Evolutionary conservation across 2,329 filamentous ascomycete species (phyloP), one percentile per base, ranked within the genome.

Genomic region (Ophioceras dolichostomum): DNA sequence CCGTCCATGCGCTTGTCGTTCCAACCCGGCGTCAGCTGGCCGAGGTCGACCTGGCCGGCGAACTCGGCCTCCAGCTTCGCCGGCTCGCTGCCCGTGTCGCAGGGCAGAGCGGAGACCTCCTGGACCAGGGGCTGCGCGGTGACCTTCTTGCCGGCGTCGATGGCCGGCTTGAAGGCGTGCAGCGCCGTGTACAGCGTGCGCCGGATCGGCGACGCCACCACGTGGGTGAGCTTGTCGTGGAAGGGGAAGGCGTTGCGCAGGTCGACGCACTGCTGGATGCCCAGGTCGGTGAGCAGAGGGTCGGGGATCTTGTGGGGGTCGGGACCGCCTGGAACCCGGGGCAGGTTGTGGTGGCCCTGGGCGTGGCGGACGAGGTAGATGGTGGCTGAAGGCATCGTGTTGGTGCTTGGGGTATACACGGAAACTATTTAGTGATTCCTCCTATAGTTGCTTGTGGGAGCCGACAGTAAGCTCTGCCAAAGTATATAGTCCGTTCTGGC

Each of bases 301-400:
- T 95, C 88, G n/a, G 56, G 77, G 29, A 94, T 64, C 42, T 61
- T 52, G 53, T 88, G 80, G 59, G 88, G 85, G 28, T 29, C 29
- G 14, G 35, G 28, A 4, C 35, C 35, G 4, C 35, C 35, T 13
- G 27, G 19, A 43, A 70, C 79, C 19, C 64, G 50, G 44, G 51
- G 67, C 51, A 91, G 71, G 58, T 94, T 94, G 69, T 94, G 88
- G 53, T 73, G 76, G 59, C 85, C 87, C 61, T 85, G 67, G 10
- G 79, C 81, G 56, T 86, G 81, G 58, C 82, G 79, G 49, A 86
- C 72, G 46, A 81, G 65, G 56, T 83, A 74, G 45, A 83, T 62
- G 31, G 65, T 73, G 19, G 67, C 64, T 26, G 22, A 26, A 3
- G 64, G 54, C 68, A 73, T 73, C 37, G 29, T 52, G 3, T 22